Evolutionary conservation across 2,329 filamentous ascomycete genomes (phyloP).

Genomic region (Arthrobotrys sinensis): DNA sequence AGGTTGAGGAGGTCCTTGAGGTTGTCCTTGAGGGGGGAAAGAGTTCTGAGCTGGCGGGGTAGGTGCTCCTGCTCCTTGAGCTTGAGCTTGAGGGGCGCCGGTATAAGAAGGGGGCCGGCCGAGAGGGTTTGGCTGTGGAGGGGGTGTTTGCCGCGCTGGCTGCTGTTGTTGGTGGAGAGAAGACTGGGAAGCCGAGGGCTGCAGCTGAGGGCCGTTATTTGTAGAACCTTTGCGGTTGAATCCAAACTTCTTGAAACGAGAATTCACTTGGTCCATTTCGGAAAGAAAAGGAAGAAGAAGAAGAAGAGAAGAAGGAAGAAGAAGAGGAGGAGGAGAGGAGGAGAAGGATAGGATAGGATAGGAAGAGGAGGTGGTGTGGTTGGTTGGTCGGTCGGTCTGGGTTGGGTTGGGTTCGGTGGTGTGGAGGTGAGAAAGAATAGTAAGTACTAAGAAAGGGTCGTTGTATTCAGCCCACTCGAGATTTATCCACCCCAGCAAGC

Average conservation of each 20-base stretch:
- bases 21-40: constrained; percentile 68
- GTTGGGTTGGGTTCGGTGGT: constrained; percentile 18
- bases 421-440: constrained; percentile 20
- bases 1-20: constrained; percentile 69
- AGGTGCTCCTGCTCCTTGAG: constrained; percentile 64
- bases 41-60: constrained; percentile 69
- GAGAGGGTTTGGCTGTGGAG: constrained; percentile 69
- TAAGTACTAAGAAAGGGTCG: background rate
- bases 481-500: too few relatives aligned
- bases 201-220: constrained; percentile 63
- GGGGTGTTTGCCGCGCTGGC: constrained; percentile 66
- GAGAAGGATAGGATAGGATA: constrained; percentile 16
- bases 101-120: constrained; percentile 78
- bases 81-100: constrained; percentile 71
- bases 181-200: constrained; percentile 53
- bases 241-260: constrained; percentile 71
- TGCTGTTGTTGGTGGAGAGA: constrained; percentile 69
- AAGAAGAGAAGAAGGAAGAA: constrained; percentile 54
- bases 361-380: constrained; percentile 23
- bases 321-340: constrained; percentile 50
- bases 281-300: constrained; percentile 43
- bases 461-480: too few relatives aligned
- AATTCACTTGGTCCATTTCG: constrained; percentile 71
- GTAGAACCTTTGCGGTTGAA: constrained; percentile 69
- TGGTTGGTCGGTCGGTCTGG: constrained; percentile 10